Conservation (phyloP, 2,329 filamentous ascomycete species). For the Ophiosphaerella narmari region DNA sequence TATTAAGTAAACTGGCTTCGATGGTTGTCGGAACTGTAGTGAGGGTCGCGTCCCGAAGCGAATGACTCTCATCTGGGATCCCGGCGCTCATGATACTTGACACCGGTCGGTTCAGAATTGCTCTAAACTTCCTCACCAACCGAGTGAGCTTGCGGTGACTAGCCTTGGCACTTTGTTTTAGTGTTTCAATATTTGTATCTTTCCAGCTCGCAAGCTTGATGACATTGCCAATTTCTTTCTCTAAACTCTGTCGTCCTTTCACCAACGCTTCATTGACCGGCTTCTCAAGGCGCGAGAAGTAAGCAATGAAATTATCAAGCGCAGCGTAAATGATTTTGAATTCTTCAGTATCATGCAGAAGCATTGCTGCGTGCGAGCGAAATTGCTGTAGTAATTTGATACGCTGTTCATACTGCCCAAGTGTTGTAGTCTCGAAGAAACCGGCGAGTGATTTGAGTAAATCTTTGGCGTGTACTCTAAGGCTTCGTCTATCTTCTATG, state of each 20-base stretch:
- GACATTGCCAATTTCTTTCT: slow-evolving; percentile 93
- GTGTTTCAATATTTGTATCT: slow-evolving; percentile 89
- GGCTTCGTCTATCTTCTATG: slow-evolving; percentile 61
- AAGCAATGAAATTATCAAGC: slow-evolving; percentile 75
- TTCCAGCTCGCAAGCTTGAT: slow-evolving; percentile 95
- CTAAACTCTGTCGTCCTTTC: slow-evolving; percentile 73
- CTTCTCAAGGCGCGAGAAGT: slow-evolving; percentile 73
- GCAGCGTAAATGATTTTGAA: slow-evolving; percentile 65
- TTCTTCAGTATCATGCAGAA: slow-evolving; percentile 57
- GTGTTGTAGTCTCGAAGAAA: slow-evolving; percentile 77
- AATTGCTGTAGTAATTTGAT: slow-evolving; percentile 69
- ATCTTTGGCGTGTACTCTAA: slow-evolving; percentile 67
- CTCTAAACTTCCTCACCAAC: slow-evolving; percentile 86
- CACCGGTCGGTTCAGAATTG: slow-evolving; percentile 76
- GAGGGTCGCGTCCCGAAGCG: slow-evolving; percentile 15
- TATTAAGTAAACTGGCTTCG: slow-evolving; percentile 16
- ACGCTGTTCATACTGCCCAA: slow-evolving; percentile 79
- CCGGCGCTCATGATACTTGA: slow-evolving; percentile 57
- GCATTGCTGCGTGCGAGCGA: slow-evolving; percentile 66
- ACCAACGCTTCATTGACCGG: slow-evolving; percentile 67
- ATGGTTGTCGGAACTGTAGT: slow-evolving; percentile 15
- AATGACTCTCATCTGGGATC: slow-evolving; percentile 32
- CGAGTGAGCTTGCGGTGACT: slow-evolving; percentile 93
- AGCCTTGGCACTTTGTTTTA: slow-evolving; percentile 85
- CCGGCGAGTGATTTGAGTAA: slow-evolving; percentile 76